These are phyloP conservation scores for Leccinum truebloodii DNA, from an alignment of 768 basidiomycete genomes.

Conservation along the genomic window DNA sequence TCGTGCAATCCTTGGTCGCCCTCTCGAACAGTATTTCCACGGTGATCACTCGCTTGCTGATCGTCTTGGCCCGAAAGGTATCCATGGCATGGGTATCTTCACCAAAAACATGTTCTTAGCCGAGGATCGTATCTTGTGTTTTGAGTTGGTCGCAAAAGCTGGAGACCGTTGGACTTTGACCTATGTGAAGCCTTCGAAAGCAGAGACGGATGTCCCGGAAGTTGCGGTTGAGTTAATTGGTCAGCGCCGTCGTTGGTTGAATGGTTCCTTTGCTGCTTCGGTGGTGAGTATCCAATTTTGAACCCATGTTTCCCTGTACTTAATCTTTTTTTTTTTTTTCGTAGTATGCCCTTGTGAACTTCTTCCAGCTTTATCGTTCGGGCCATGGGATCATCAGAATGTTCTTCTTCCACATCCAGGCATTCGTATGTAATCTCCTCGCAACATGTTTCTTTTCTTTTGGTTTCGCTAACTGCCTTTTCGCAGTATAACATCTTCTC, in stretches of 20 bases:
- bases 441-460: neutral
- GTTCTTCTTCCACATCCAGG: conserved; percentile 97
- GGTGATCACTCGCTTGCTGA: conserved; percentile 90
- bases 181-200: conserved; percentile 94
- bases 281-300: conserved; percentile 53
- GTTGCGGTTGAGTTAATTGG: conserved; percentile 90
- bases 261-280: conserved; percentile 89
- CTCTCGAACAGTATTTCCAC: conserved; percentile 82
- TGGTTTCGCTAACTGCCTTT: conserved; percentile 3
- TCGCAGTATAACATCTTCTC: conserved; percentile 80
- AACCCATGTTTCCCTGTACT: neutral
- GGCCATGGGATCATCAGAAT: conserved; percentile 88
- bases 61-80: conserved; percentile 89
- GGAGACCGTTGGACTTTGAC: conserved; percentile 85
- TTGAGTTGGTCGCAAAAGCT: conserved; percentile 92
- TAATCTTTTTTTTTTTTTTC: conserved; percentile 12
- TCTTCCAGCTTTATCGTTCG: conserved; percentile 85
- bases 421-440: conserved; percentile 55
- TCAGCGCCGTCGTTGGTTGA: conserved; percentile 95
- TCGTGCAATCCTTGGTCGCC: conserved; percentile 87
- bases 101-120: conserved; percentile 92
- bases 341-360: conserved; percentile 91
- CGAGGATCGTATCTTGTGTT: conserved; percentile 96
- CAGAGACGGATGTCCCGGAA: conserved; percentile 96
- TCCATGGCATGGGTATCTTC: conserved; percentile 96